phyloP scores from a whole-genome alignment of 1,284 basidiomycete species.

The Rhodotorula sp. region DNA sequence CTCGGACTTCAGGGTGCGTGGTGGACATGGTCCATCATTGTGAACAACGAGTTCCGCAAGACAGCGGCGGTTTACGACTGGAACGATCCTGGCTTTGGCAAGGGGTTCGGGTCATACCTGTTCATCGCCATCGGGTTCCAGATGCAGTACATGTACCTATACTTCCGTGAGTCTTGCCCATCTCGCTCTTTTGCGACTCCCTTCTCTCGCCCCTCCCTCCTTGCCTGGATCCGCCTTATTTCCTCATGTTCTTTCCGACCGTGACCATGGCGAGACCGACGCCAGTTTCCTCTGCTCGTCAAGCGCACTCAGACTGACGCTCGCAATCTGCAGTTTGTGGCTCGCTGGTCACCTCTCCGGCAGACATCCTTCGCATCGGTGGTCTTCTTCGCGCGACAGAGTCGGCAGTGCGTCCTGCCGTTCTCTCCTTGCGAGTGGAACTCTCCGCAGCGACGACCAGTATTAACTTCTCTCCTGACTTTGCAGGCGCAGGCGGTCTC shows the following conservation, averaged over 20 bases:
- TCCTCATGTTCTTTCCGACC: too few species aligned
- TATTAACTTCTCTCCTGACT: neutral
- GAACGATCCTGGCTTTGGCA: slow-evolving; percentile 14
- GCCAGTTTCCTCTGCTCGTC: too few species aligned
- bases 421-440: too few species aligned
- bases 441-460: too few species aligned
- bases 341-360: slow-evolving; percentile 18
- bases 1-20: slow-evolving; percentile 18
- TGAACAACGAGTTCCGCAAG: slow-evolving; percentile 17
- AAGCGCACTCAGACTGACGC: too few species aligned
- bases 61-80: slow-evolving; percentile 24
- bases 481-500: slow-evolving; percentile 26
- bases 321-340: slow-evolving; percentile 10
- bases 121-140: slow-evolving; percentile 9
- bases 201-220: too few species aligned
- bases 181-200: too few species aligned
- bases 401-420: slow-evolving; percentile 23
- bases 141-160: slow-evolving; percentile 30
- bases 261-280: too few species aligned
- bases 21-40: slow-evolving; percentile 31
- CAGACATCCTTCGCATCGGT: slow-evolving; percentile 40
- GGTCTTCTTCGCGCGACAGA: slow-evolving; percentile 42
- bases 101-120: slow-evolving; percentile 18
- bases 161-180: neutral
- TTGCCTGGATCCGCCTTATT: too few species aligned